Evolutionary conservation across 345 rosid species (phyloP), one percentile per base, ranked within the genome.

Genomic region (Odontarrhena argentea): DNA sequence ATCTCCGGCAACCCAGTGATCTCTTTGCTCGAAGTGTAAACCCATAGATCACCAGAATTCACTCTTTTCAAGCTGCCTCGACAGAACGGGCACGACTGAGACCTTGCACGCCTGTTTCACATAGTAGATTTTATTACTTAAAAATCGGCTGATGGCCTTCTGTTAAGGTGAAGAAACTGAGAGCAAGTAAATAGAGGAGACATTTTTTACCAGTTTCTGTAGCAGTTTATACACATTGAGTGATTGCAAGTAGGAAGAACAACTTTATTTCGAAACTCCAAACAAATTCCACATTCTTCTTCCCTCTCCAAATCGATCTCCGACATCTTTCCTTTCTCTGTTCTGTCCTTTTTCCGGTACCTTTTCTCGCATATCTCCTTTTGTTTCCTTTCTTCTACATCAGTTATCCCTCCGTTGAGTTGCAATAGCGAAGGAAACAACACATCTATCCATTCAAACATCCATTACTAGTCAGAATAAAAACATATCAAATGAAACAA

Each of bases 41-140:
- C 79, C 98, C 98, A 92, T 0, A 89, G 85, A 75, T 92, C 96
- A 5, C 84, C 86, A 0, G 96, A 89, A 74, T 83, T 73, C 3
- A 92, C 87, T 52, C 92, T 79, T 68, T 82, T 86, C 12, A 92
- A 89, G 71, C 86, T 86, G 61, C 86, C 87, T 43, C 98, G 79
- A 57, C 98, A 92, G 74, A 92, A 92, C 1, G 98, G 98, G 73
- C 98, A 92, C 0, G 98, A 89, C 49, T 87, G 84, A 1, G 98
- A 89, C 74, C 87, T 71, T 6, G 63, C n/a, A 1, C 80, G 83
- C 98, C 98, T 92, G 56, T 54, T 53, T 24, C 51, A n/a, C 0
- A 1, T 11, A 15, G 14, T 9, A 9, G 36, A 14, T n/a, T n/a
- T n/a, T n/a, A n/a, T n/a, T n/a, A n/a, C n/a, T n/a, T n/a, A n/a